A percentile compares a stretch with the other conserved stretches of the same genome.
Conservation (phyloP, 106 monocot species). For the Triglochin maritima region DNA sequence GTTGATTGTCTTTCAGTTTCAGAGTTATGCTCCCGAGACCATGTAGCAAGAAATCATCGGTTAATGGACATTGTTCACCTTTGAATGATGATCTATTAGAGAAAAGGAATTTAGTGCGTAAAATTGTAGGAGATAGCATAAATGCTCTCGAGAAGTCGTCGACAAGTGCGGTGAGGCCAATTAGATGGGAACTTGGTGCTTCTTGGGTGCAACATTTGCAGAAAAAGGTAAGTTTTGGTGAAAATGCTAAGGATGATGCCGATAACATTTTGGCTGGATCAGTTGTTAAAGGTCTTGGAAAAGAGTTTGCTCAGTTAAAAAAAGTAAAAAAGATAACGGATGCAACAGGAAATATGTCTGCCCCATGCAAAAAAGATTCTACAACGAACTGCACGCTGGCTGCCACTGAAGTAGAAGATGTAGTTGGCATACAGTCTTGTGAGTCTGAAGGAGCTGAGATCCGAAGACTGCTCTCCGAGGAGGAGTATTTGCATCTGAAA, state of each 20-base stretch:
- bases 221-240: constrained; percentile 39
- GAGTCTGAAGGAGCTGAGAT: constrained; percentile 21
- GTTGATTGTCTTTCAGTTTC: constrained; percentile 40
- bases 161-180: constrained; percentile 12
- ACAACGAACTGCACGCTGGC: neutral
- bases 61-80: constrained; percentile 14
- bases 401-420: neutral
- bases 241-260: constrained; percentile 17
- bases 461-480: constrained; percentile 32
- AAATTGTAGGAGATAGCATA: constrained; percentile 51
- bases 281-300: constrained; percentile 74
- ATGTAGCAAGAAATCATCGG: constrained; percentile 14
- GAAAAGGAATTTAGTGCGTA: constrained; percentile 28
- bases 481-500: constrained; percentile 43
- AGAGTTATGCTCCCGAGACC: constrained; percentile 36
- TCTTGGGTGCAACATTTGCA: constrained; percentile 68
- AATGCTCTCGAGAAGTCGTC: constrained; percentile 29
- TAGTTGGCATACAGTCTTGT: constrained; percentile 9
- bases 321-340: constrained; percentile 55
- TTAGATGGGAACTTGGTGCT: constrained; percentile 86
- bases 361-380: constrained; percentile 3
- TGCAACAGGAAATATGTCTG: constrained; percentile 4
- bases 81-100: constrained; percentile 15
- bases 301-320: constrained; percentile 64
- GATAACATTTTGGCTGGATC: constrained; percentile 18